A percentile compares a stretch with the other conserved stretches of the same genome.
Conservation (phyloP, 331 rosid species). For the Acacia pycnantha region DNA sequence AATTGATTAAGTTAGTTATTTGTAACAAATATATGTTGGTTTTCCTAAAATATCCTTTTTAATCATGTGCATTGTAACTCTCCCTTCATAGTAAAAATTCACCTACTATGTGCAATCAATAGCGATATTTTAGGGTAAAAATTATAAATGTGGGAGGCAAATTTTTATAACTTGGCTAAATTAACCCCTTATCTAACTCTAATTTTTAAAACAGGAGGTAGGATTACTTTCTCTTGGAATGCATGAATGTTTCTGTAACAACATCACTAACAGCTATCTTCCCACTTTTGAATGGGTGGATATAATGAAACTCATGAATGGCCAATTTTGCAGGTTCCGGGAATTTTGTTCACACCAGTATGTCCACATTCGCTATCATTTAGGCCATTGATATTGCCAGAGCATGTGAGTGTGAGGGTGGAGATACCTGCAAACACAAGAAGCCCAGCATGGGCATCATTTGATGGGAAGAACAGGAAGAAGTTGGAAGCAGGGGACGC, state of each 20-base stretch:
- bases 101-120: no score
- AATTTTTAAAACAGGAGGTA: no score
- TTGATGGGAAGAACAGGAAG: conserved; percentile 93
- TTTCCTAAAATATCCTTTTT: no score
- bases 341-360: conserved; percentile 88
- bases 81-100: no score
- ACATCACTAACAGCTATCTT: neutral
- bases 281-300: neutral
- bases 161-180: no score
- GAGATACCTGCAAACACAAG: conserved; percentile 89
- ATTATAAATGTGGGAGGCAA: no score
- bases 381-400: conserved; percentile 83
- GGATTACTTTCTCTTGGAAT: neutral
- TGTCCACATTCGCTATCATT: conserved; percentile 92
- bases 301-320: conserved; percentile 6
- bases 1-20: no score
- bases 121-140: no score
- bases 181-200: no score
- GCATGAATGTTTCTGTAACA: neutral
- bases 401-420: conserved; percentile 77
- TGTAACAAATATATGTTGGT: no score
- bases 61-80: no score
- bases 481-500: conserved; percentile 86
- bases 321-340: conserved; percentile 76
- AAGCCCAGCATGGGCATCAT: conserved; percentile 94